Evolutionary conservation across 495 filamentous ascomycete species (phyloP), one percentile per base, ranked within the genome.

Genomic region (Aspergillus heteromorphus): DNA sequence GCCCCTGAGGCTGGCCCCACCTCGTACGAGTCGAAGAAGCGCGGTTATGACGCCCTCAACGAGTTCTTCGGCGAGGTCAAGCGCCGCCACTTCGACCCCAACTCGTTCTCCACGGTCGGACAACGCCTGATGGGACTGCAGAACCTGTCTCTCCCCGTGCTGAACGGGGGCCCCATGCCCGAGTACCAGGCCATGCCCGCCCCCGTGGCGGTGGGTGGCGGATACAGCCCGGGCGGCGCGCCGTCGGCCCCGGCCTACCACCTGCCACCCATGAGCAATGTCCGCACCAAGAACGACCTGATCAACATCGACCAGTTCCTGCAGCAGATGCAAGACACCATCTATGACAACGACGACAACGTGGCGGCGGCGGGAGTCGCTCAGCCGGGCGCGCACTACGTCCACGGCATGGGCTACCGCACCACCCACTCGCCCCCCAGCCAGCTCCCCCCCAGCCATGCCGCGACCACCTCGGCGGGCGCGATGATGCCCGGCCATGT

Each of bases 61-160:
- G 91, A 95, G 59, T 95, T 97, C 75, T 95, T 97, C 60, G 86
- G 88, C 48, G 91, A 91, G 65, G 82, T 87, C 54, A 96, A 97
- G 75, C 87, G 91, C 50, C 87, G 89, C 60, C 82, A 87, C 57
- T 86, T 99, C 58, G 91, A 97, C 58, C 86, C 91, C 0, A 81
- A 78, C 34, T 93, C 87, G 9, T 95, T 95, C 64, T 72, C 80
- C 38, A 87, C 93, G 47, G 86, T 96, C 48, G 87, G 87, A 54
- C 85, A 88, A 65, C 84, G 89, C 38, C 78, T 96, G 21, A 77
- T 87, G 53, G 83, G 85, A 34, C 78, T 95, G 9, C 87, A 91
- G 64, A 76, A 75, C 23, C 74, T 92, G 25, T 77, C 78, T 48
- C 76, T 86, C n/a, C 83, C 89, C 16, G 81, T 93, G 56, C 73